These are phyloP conservation scores for Trametes hirsuta DNA, from an alignment of 1,284 basidiomycete genomes.

Conservation along the genomic window DNA sequence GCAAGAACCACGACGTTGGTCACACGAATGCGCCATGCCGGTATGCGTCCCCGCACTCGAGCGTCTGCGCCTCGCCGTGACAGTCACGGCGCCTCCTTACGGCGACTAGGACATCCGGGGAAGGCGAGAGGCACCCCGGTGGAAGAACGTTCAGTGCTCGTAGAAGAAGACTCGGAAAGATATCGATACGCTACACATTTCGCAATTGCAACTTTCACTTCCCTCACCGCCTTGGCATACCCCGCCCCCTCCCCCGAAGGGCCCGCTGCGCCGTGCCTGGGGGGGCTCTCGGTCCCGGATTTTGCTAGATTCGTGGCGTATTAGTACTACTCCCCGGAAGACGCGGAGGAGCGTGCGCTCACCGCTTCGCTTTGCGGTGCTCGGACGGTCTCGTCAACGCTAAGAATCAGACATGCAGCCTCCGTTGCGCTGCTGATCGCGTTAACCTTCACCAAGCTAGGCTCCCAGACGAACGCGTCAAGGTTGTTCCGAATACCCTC, in stretches of 20 bases:
- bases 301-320: slow-evolving; percentile 43
- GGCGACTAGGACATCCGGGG: background rate
- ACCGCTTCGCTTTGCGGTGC: slow-evolving; percentile 92
- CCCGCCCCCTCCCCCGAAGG: slow-evolving; percentile 81
- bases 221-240: slow-evolving; percentile 65
- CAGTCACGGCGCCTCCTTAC: slow-evolving; percentile 19
- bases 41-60: background rate
- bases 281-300: slow-evolving; percentile 81
- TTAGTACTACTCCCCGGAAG: slow-evolving; percentile 1
- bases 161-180: slow-evolving; percentile 9
- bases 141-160: slow-evolving; percentile 14
- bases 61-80: background rate
- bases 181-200: slow-evolving; percentile 32
- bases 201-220: slow-evolving; percentile 23
- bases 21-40: slow-evolving; percentile 2
- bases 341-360: slow-evolving; percentile 33
- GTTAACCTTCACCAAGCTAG: slow-evolving; percentile 93
- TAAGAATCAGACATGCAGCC: slow-evolving; percentile 94
- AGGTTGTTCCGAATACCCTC: slow-evolving; percentile 95
- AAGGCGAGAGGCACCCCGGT: background rate
- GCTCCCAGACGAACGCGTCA: slow-evolving; percentile 99
- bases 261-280: slow-evolving; percentile 85
- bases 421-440: slow-evolving; percentile 95
- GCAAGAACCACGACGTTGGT: slow-evolving; percentile 11
- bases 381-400: slow-evolving; percentile 93